Base-by-base conservation (phyloP, 495 filamentous ascomycete genomes). In the Aspergillus leporis region DNA sequence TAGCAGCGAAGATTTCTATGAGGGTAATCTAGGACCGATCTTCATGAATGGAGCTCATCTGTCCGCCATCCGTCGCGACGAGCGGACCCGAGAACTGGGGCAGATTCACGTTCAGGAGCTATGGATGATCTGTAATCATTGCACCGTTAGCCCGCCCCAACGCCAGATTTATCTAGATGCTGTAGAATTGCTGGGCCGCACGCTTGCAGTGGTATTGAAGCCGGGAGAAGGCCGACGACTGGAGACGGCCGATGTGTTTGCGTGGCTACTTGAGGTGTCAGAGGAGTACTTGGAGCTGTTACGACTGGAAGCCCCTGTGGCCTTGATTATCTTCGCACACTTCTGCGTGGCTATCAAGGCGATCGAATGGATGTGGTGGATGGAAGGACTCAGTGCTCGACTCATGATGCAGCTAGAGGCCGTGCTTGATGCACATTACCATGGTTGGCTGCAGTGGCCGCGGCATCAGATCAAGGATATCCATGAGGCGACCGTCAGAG, bases 341-440 rank as follows among this genome's bases (percentile, higher is more conserved):
- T 75, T 68, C 57, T 72, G 70, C 50, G 66, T 70, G 16, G 40
- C 60, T 10, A 30, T 75, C 31, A 56, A 60, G 6, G 55, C 61
- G 53, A 45, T 71, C 18, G 67, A 73, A 38, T 66, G 67, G 63
- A 64, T 68, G 57, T 75, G 72, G 72, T 75, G 67, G 64, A 64
- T 73, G 59, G 58, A 68, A 19, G 67, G 67, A n/a, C 57, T 66
- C 46, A 63, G 67, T 57, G 45, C 46, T 19, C 65, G 61, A 3
- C 55, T 73, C 8, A 56, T 73, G 41, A 43, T 56, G n/a, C 60
- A 65, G 43, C 30, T 75, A 21, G 64, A 56, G 30, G 22, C 36
- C 40, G 49, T 56, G 4, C 46, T 72, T 4, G 62, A 67, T 32
- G 34, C 34, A 6, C 51, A 55, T 54, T 63, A 69, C 53, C 58